These are phyloP conservation scores for Melampsora larici-populina DNA, from an alignment of 1,284 basidiomycete genomes.

Conservation along the genomic window DNA sequence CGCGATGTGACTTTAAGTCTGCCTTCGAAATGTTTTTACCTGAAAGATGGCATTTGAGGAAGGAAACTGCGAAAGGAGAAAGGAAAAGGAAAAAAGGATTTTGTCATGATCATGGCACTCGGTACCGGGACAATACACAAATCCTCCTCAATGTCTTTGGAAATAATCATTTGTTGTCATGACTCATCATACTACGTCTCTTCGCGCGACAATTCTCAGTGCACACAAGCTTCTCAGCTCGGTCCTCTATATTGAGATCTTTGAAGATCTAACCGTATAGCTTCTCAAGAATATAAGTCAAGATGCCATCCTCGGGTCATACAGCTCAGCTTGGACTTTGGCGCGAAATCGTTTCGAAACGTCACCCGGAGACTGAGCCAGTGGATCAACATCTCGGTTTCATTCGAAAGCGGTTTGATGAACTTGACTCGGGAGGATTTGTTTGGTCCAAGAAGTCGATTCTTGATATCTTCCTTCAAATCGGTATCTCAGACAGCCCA, in stretches of 20 bases:
- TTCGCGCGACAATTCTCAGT: too few relatives aligned
- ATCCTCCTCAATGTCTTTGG: too few relatives aligned
- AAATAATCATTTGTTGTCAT: too few relatives aligned
- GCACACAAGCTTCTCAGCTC: too few relatives aligned
- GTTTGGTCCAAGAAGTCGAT: not conserved
- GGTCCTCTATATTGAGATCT: not conserved
- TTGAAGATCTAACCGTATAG: not conserved
- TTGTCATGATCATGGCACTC: too few relatives aligned
- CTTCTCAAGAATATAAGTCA: not conserved
- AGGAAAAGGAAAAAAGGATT: too few relatives aligned
- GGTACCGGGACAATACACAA: too few relatives aligned
- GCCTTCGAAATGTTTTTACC: too few relatives aligned
- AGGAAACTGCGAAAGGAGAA: too few relatives aligned
- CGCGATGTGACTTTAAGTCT: too few relatives aligned
- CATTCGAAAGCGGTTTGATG: not conserved
- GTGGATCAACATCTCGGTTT: not conserved
- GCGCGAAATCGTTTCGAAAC: not conserved
- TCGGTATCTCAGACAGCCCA: not conserved
- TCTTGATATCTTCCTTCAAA: not conserved
- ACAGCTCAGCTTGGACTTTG: not conserved
- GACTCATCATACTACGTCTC: too few relatives aligned
- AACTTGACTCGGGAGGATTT: not conserved
- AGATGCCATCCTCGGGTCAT: not conserved
- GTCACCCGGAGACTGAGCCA: not conserved
- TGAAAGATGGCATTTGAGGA: too few relatives aligned